Conservation (phyloP, 2,329 filamentous ascomycete genomes). For the Bipolaris gigantea region DNA sequence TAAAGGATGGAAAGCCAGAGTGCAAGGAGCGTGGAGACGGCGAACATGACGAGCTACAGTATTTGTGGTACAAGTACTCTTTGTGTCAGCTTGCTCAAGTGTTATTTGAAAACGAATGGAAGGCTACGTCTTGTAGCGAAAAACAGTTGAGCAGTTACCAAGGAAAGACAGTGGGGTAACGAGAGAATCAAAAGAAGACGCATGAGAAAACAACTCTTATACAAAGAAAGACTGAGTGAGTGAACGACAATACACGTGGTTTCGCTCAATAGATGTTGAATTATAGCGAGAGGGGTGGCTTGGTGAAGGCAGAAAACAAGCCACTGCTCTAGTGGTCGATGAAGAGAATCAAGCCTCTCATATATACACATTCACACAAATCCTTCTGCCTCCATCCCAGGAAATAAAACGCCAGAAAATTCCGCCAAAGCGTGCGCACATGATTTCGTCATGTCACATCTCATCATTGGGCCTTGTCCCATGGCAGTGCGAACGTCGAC, state of each 20-base stretch:
- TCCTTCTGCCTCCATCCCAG: constrained; percentile 13
- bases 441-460: constrained; percentile 5
- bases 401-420: constrained; percentile 20
- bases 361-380: constrained; percentile 18
- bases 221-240: neutral
- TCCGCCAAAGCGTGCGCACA: constrained; percentile 16
- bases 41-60: neutral
- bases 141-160: neutral
- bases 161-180: neutral
- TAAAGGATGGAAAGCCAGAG: neutral
- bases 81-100: neutral
- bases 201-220: neutral
- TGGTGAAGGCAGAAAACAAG: constrained; percentile 2
- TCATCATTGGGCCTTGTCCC: constrained; percentile 38
- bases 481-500: constrained; percentile 47
- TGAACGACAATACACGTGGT: neutral
- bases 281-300: neutral
- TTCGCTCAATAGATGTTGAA: neutral
- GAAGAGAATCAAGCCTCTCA: constrained; percentile 9
- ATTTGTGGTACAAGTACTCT: neutral
- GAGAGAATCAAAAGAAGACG: neutral
- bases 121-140: neutral
- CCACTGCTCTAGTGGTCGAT: constrained; percentile 7
- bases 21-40: neutral
- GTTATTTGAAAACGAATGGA: neutral